phyloP scores from a whole-genome alignment of 1,139 yeast species.

The Meyerozyma smithsonii region DNA sequence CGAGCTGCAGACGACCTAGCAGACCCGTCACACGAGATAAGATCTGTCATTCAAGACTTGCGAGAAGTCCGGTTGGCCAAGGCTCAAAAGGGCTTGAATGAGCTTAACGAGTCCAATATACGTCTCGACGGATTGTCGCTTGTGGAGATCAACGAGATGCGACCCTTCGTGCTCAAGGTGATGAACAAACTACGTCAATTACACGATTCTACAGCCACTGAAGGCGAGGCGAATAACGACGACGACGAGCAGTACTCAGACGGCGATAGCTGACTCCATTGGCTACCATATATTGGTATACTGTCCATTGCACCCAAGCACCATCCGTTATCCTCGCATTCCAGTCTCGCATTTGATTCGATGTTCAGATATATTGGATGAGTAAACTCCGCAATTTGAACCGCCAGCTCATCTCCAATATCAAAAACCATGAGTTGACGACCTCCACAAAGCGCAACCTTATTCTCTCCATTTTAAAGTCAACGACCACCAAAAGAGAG shows the following conservation, averaged over 20 bases:
- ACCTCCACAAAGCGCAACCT: constrained; percentile 46
- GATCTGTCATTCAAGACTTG: constrained; percentile 74
- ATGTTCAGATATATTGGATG: constrained; percentile 16
- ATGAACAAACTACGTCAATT: constrained; percentile 71
- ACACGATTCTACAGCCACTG: constrained; percentile 30
- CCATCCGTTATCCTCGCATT: background rate
- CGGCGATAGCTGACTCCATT: constrained; percentile 8
- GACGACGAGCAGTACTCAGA: constrained; percentile 17
- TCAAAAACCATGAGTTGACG: constrained; percentile 26
- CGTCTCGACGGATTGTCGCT: constrained; percentile 79
- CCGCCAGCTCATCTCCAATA: constrained; percentile 36
- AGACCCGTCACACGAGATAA: constrained; percentile 59
- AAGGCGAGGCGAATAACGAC: constrained; percentile 18
- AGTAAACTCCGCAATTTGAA: constrained; percentile 27
- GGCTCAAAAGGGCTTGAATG: constrained; percentile 71
- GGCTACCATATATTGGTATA: background rate
- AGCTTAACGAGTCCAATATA: constrained; percentile 77
- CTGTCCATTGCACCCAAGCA: background rate
- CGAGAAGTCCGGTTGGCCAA: constrained; percentile 80
- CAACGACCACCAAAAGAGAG: constrained; percentile 76
- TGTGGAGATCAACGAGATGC: constrained; percentile 80
- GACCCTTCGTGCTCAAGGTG: constrained; percentile 74
- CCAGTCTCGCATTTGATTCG: background rate
- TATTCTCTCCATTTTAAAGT: constrained; percentile 62
- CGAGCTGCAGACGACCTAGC: constrained; percentile 71